Evolutionary conservation across 2,329 filamentous ascomycete genomes (phyloP), one percentile per base, ranked within the genome.

Genomic region (Aspergillus niger): DNA sequence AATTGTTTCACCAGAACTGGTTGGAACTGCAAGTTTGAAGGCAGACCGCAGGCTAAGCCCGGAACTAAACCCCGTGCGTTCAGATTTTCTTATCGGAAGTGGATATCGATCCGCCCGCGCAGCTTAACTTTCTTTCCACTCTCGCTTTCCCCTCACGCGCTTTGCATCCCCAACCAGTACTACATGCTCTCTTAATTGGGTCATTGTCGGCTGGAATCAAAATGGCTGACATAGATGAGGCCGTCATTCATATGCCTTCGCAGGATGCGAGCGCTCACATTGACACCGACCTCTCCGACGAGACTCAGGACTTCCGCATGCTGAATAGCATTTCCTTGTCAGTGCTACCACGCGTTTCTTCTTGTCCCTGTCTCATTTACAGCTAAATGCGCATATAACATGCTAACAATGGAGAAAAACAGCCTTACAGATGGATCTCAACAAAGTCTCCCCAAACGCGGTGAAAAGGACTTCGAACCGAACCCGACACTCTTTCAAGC

Each of bases 391-490:
- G 13, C 10, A 24, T 28, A 20, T 5, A 8, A 22, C 13, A 39
- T 17, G 55, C 59, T 63, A 32, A 66, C 36, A 26, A 49, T 15
- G 11, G 8, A 24, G 8, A 17, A 8, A 8, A 24, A 10, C 57
- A 77, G 75, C 32, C 65, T 76, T 47, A 67, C 74, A 51, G 75
- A 76, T 41, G 63, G 69, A 26, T 67, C 69, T 28, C 68, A 76
- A 59, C 63, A 74, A 15, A 68, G 87, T 68, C 84, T 93, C 10
- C 92, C 96, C 38, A 92, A 94, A 66, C 91, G 92, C 65, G 95
- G 95, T 62, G 92, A 96, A 75, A 99, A 99, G 77, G 95, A 99
- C 79, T 99, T 97, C 75, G 95, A 98, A 78, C 89, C 91, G 28
- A 92, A 98, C 77, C 91, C 91, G 51, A 98, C 95, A 2, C 85